Base-by-base conservation (phyloP, 768 basidiomycete species). In the Russula dissimulans region DNA sequence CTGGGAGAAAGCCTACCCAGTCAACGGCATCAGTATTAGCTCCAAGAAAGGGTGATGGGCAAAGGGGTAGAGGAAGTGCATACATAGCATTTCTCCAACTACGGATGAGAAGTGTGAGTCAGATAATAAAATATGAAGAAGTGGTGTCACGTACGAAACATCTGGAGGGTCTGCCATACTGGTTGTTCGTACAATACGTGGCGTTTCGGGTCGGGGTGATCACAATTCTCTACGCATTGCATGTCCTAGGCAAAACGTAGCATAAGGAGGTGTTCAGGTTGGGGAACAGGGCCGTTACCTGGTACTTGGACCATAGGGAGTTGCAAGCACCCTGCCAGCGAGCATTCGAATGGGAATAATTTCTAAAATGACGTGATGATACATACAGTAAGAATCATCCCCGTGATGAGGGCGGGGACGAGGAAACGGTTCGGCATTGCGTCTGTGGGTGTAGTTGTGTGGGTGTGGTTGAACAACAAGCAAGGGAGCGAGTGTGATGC, bases 211-310 rank as follows among this genome's bases (percentile, higher is more conserved):
- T 90, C 76, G 41, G 81, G 80, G 64, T 85, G 79, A 49, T 71
- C 71, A 71, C 95, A 98, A 72, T 95, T 89, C 79, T 92, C 92
- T 46, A 97, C 95, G 69, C 95, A 98, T 84, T 97, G 92, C 91
- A 97, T 95, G 71, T 98, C 95, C 86, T 89, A 59, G 45, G 47
- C 22, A 54, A 15, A 52, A 31, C 41, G 43, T 48, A 54, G 41
- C 12, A 53, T 55, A 32, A 41, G 39, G 46, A 46, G 32, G 51
- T 9, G 47, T 47, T 42, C 41, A 38, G 55, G 7, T 56, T 34
- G 17, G 29, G 31, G 41, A 26, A 55, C 34, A 63, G 32, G 29
- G 44, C 34, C 68, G 78, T 67, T 62, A 75, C 87, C 86, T 91
- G 90, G 81, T 82, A 92, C 72, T 91, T 91, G 72, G 78, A 80